Evolutionary conservation across 345 rosid species (phyloP).

Genomic region (Citrus inodora): DNA sequence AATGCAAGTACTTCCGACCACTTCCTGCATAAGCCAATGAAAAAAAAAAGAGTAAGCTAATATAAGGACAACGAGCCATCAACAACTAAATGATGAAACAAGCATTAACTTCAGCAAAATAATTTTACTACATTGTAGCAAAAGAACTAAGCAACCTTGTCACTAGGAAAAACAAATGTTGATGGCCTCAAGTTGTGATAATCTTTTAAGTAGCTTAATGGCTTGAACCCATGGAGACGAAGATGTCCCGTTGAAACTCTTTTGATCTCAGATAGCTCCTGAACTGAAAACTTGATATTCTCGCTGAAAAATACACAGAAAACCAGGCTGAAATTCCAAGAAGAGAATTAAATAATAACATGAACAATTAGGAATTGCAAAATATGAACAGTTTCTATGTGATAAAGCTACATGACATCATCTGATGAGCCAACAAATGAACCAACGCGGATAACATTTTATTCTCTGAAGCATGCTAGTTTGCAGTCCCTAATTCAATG

Average conservation of each 20-base stretch:
- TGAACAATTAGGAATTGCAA: background rate
- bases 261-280: slow-evolving; percentile 73
- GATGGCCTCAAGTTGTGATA: slow-evolving; percentile 94
- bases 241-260: slow-evolving; percentile 64
- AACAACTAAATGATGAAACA: background rate
- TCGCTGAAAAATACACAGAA: slow-evolving; percentile 42
- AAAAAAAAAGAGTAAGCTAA: background rate
- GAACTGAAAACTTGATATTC: slow-evolving; percentile 53
- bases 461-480: background rate
- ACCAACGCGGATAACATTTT: background rate
- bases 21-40: slow-evolving; percentile 55
- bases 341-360: background rate
- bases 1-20: slow-evolving; percentile 75
- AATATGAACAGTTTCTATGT: background rate
- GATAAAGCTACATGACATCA: background rate
- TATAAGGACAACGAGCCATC: background rate
- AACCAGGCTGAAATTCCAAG: slow-evolving; percentile 11
- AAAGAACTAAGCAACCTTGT: slow-evolving; percentile 53
- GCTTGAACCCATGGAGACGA: slow-evolving; percentile 90
- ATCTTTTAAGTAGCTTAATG: slow-evolving; percentile 81
- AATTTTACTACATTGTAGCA: slow-evolving; percentile 5
- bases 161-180: slow-evolving; percentile 84
- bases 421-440: background rate
- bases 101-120: background rate
- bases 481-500: background rate